Percentiles rank a stretch among this genome's conserved stretches.
Evolutionary conservation across 495 filamentous ascomycete genomes (phyloP).

Genomic region (Lophium mytilinum): DNA sequence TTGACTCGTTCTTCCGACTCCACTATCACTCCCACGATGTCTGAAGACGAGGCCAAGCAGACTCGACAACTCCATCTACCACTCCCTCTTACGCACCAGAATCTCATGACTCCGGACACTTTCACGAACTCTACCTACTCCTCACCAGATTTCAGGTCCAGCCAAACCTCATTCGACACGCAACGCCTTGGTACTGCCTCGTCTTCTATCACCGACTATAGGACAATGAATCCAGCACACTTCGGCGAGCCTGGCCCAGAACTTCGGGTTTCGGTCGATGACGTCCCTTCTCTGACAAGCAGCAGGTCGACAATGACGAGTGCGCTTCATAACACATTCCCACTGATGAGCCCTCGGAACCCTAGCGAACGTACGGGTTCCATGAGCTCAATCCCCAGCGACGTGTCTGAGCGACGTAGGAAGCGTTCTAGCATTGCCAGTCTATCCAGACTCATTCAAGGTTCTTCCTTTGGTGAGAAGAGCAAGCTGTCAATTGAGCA

Average conservation of each 20-base stretch:
- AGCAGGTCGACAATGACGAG: slow-evolving; percentile 81
- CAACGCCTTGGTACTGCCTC: slow-evolving; percentile 63
- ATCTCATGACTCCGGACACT: slow-evolving; percentile 31
- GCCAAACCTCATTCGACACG: slow-evolving; percentile 46
- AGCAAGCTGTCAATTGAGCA: slow-evolving; percentile 76
- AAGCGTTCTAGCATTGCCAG: slow-evolving; percentile 81
- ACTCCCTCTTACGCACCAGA: slow-evolving; percentile 21
- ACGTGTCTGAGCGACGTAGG: slow-evolving; percentile 42
- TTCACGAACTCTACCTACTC: slow-evolving; percentile 41
- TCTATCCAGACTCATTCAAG: slow-evolving; percentile 72
- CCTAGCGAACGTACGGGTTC: slow-evolving; percentile 58
- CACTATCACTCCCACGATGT: slow-evolving; percentile 43
- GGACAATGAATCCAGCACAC: slow-evolving; percentile 50
- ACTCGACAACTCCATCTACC: slow-evolving; percentile 30
- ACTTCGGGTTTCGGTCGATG: slow-evolving; percentile 68
- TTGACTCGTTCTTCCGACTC: slow-evolving; percentile 46
- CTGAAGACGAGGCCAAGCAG: slow-evolving; percentile 36
- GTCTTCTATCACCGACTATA: slow-evolving; percentile 63
- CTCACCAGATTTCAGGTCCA: slow-evolving; percentile 34
- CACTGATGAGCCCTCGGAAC: slow-evolving; percentile 38
- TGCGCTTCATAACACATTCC: slow-evolving; percentile 42
- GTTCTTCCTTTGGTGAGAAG: slow-evolving; percentile 60
- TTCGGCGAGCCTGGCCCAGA: slow-evolving; percentile 57
- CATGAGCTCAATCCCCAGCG: slow-evolving; percentile 44
- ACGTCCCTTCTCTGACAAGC: slow-evolving; percentile 79